Evolutionary conservation across 2,329 filamentous ascomycete genomes (phyloP), one percentile per base, ranked within the genome.

Genomic region (Fusarium floridanum): DNA sequence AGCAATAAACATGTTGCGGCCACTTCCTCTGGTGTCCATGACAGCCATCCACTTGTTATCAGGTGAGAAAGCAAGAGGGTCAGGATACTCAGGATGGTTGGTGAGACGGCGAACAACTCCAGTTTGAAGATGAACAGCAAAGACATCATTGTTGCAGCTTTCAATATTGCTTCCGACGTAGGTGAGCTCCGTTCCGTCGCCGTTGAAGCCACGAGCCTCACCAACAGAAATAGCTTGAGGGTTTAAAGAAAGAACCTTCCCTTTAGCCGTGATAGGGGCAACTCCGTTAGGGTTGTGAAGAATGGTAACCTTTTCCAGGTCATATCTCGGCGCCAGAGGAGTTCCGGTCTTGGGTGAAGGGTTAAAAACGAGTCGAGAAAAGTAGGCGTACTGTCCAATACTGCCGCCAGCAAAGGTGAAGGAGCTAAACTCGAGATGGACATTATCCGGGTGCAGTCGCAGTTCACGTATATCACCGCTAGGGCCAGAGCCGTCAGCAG

Each of bases 131-230:
- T 86, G 75, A 17, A 81, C 81, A 10, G 85, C 84, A 63, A 83
- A 86, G 7, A 86, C 74, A 70, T 87, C 85, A 63, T 86, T 83
- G 60, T 87, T 88, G 72, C 77, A 83, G 2, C 85, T 84, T 72
- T 88, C 85, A 5, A 59, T 62, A 0, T 83, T 77, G 43, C 77
- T 79, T 3, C 85, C 85, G 5, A 87, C 76, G 71, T 86, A 86
- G 0, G 78, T 82, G 11, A 84, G 78, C 67, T 86, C 84, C 3
- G 79, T 76, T 1, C 85, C 84, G 2, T 76, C 79, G 6, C 84
- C 85, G 5, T 66, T 84, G 71, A 86, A 87, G 3, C 85, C 85
- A 10, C 86, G 83, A 3, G 86, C 77, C 75, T 88, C 85, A 3
- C 85, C 85, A 1, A 86, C 78, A 5, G 53, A 24, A 5, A 71